Evolutionary conservation across 1,284 basidiomycete species (phyloP).

Genomic region (Ustilago shanxiensis): DNA sequence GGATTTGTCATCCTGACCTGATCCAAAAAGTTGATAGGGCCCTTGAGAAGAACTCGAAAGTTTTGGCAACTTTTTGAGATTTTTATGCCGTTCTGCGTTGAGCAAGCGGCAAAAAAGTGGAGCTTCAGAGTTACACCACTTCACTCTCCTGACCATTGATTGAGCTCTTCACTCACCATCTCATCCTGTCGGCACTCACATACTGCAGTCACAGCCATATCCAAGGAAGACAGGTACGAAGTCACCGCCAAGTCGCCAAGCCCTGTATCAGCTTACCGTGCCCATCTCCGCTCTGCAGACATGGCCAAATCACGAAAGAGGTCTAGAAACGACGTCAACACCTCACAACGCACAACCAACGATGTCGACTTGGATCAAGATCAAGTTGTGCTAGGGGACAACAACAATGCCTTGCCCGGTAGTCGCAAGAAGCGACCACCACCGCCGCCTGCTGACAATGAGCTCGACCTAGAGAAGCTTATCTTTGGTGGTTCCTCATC

Average conservation of each 20-base stretch:
- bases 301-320: slow-evolving; percentile 44
- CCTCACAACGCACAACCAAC: not conserved
- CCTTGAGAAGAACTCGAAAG: slow-evolving; percentile 4
- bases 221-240: too few relatives aligned
- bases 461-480: slow-evolving; percentile 54
- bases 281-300: not conserved
- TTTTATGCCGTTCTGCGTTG: slow-evolving; percentile 10
- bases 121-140: slow-evolving; percentile 8
- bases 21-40: not conserved
- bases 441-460: slow-evolving; percentile 40
- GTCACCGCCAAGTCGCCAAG: too few relatives aligned
- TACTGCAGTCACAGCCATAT: too few relatives aligned
- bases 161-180: too few relatives aligned
- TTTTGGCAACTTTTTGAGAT: slow-evolving; percentile 12
- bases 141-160: not conserved
- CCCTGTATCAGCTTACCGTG: not conserved
- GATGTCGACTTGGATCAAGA: not conserved
- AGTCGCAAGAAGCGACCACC: slow-evolving; percentile 46
- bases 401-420: slow-evolving; percentile 22
- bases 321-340: slow-evolving; percentile 30
- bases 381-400: slow-evolving; percentile 27
- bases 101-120: slow-evolving; percentile 22
- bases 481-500: slow-evolving; percentile 48
- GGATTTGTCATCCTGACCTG: not conserved
- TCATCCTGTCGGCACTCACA: too few relatives aligned